Evolutionary conservation across 495 filamentous ascomycete genomes (phyloP), one percentile per base, ranked within the genome.

Genomic region (Lentithecium fluviatile): DNA sequence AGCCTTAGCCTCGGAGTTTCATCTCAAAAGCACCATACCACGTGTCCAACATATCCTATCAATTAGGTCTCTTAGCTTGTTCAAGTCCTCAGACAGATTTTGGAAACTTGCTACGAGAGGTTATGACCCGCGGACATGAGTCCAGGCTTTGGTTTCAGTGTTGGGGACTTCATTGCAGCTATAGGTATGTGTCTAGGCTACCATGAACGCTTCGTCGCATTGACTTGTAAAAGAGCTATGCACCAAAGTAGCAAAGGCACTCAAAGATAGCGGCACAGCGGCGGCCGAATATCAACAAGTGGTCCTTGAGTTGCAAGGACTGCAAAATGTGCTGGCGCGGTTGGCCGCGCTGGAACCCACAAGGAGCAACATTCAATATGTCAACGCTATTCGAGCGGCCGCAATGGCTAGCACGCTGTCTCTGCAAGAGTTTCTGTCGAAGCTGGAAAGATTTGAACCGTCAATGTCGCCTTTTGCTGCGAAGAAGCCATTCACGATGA

Each of bases 81-180:
- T n/a, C n/a, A n/a, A n/a, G n/a, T n/a, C n/a, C n/a, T n/a, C n/a
- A n/a, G n/a, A n/a, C n/a, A n/a, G n/a, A n/a, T n/a, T n/a, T n/a
- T n/a, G n/a, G n/a, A n/a, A n/a, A n/a, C n/a, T n/a, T n/a, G n/a
- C n/a, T n/a, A n/a, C n/a, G n/a, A n/a, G n/a, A n/a, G n/a, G n/a
- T n/a, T n/a, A 32, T 32, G 4, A 32, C 4, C 40, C 40, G 13
- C 40, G 3, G 69, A 64, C 25, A 59, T 69, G 25, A 61, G 71
- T 23, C 78, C 75, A 32, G 74, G 77, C 49, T 71, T 78, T 64
- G 74, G 78, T 4, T 80, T 81, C 62, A 77, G 77, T 45, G 79
- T 80, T 55, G 73, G 73, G n/a, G 77, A 79, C 45, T 76, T 78
- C 52, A 64, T 68, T 29, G 52, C 52, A 17, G 65, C 62, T 0